Percentiles rank a stretch among this genome's conserved stretches.
Conservation (phyloP, 1,139 yeast genomes). For the Magnusiomyces tetraspermus region DNA sequence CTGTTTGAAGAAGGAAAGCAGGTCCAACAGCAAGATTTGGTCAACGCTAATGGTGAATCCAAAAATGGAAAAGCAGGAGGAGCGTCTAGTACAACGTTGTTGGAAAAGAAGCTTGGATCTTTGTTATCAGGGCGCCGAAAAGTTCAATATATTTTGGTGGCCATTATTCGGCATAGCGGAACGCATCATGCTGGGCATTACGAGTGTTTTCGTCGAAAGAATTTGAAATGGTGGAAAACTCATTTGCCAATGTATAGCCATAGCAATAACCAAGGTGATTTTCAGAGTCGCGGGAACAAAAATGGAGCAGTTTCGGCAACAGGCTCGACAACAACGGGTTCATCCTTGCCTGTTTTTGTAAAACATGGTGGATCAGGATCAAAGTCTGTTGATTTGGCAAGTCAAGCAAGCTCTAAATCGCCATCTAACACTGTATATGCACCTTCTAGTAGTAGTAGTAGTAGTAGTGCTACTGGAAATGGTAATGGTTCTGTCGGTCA, state of each 20-base stretch:
- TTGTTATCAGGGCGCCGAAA: conserved; percentile 12
- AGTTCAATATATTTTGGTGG: conserved; percentile 47
- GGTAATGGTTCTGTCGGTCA: no score
- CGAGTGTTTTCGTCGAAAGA: conserved; percentile 32
- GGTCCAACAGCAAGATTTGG: conserved; percentile 27
- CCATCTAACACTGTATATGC: no score
- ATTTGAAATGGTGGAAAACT: conserved; percentile 23
- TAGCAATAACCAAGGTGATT: not conserved
- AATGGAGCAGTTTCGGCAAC: no score
- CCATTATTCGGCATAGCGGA: conserved; percentile 78
- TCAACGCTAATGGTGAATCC: conserved; percentile 32
- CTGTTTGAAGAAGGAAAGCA: conserved; percentile 35
- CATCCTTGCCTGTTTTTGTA: no score
- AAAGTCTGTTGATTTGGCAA: no score
- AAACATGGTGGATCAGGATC: no score
- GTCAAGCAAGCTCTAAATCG: no score
- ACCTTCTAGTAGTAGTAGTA: no score
- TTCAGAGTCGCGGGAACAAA: not conserved
- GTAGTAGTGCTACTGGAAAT: no score
- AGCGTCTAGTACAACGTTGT: conserved; percentile 16
- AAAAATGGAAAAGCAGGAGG: conserved; percentile 24
- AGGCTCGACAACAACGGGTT: no score
- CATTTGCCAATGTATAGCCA: conserved; percentile 2
- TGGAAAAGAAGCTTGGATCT: conserved; percentile 3
- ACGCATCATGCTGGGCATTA: conserved; percentile 84